Percentiles rank a stretch among this genome's conserved stretches.
These are phyloP conservation scores for Corymbia maculata DNA, from an alignment of 345 rosid species.

Conservation along the genomic window DNA sequence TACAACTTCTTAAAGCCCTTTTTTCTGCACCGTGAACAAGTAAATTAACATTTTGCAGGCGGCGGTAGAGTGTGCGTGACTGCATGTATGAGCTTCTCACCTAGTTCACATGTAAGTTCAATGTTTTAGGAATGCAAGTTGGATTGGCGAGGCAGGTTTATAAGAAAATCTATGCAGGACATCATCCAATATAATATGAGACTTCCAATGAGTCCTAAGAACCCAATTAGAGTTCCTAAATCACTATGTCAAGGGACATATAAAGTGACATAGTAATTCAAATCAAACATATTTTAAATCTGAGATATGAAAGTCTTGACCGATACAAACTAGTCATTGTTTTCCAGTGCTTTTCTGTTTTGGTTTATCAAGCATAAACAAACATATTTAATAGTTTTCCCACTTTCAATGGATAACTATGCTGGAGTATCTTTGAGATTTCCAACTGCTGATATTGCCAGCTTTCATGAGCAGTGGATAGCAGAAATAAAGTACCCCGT, in stretches of 20 bases:
- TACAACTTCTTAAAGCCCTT: slow-evolving; percentile 71
- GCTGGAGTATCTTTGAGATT: not conserved
- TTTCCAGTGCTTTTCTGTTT: not conserved
- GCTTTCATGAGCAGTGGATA: not conserved
- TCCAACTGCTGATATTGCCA: not conserved
- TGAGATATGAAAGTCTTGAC: not conserved
- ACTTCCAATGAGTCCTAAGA: not conserved
- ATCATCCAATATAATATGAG: not conserved
- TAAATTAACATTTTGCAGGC: not conserved
- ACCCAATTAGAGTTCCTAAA: not conserved
- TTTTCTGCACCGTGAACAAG: slow-evolving; percentile 36
- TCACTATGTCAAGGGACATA: not conserved
- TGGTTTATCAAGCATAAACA: not conserved
- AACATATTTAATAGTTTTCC: not conserved
- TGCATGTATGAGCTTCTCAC: not conserved
- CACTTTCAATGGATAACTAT: not conserved
- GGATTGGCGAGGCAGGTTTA: not conserved
- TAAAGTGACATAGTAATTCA: not conserved
- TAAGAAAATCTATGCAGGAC: not conserved
- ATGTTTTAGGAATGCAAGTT: not conserved
- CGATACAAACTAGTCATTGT: not conserved
- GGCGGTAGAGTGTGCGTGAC: not conserved
- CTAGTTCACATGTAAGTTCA: not conserved
- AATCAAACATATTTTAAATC: not conserved
- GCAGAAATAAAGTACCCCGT: not conserved